Base-by-base conservation (phyloP, 2,329 filamentous ascomycete species). In the Calycina marina region DNA sequence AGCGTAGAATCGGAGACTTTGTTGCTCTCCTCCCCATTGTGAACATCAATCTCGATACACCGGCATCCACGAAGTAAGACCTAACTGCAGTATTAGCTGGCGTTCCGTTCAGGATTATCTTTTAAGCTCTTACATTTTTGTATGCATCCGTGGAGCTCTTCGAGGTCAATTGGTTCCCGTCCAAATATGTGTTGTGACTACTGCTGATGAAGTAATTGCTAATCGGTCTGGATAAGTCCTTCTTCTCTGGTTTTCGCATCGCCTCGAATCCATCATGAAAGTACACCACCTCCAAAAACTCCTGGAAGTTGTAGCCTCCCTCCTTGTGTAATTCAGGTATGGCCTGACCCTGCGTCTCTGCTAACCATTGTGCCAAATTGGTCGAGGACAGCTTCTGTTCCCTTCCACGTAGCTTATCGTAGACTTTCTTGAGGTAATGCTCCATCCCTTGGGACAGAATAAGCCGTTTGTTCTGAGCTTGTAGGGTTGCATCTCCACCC, bases 31-130 rank as follows among this genome's bases (percentile, higher is more conserved):
- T n/a, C 20, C 9, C 84, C 82, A 54, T 94, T 82, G 81, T 86
- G 93, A 3, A 94, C 84, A 50, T 94, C 88, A 34, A 94, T 90
- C 54, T 94, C 86, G 28, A 94, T 84, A 49, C 85, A 94, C 39
- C 86, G 74, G 49, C 86, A 93, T 29, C 82, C 81, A 31, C 73
- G 68, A 20, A 70, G 62, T 9, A 94, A 70, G 9, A 80, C 77
- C 68, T 82, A 27, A 14, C 9, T 13, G 13, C 4, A 20, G 12
- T 16, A 45, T 24, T 42, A 38, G 24, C 32, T 14, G 16, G 18
- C 15, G 25, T n/a, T n/a, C n/a, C n/a, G n/a, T n/a, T n/a, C n/a
- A n/a, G n/a, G n/a, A n/a, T n/a, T n/a, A n/a, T n/a, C n/a, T n/a
- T n/a, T n/a, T n/a, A n/a, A n/a, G n/a, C 9, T 31, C 72, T 49